Evolutionary conservation across 2,329 filamentous ascomycete species (phyloP).

Genomic region (Knoxdaviesia proteae): DNA sequence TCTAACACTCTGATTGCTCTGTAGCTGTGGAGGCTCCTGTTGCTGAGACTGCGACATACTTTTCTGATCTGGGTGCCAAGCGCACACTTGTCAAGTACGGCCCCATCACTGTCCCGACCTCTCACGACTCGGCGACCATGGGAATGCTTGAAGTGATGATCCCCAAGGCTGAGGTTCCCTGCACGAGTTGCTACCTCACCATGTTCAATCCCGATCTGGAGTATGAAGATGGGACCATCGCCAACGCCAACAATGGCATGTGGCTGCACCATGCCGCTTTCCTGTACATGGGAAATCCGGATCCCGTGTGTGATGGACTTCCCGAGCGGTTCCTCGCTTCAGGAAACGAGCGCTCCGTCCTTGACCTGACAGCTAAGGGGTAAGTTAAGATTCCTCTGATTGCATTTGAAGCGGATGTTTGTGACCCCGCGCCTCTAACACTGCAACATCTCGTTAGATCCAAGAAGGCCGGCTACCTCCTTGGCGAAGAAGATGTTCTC

Average conservation of each 20-base stretch:
- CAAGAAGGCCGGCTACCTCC: constrained; percentile 7
- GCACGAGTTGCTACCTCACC: constrained; percentile 10
- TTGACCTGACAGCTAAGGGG: constrained; percentile 7
- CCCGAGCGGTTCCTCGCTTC: constrained; percentile 5
- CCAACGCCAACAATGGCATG: constrained; percentile 12
- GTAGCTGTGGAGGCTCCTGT: no score
- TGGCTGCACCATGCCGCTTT: constrained; percentile 11
- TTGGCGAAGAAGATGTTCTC: constrained; percentile 5
- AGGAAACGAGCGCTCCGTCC: constrained; percentile 8
- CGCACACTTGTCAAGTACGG: constrained; percentile 7
- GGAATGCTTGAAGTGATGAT: constrained; percentile 6
- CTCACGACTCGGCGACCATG: constrained; percentile 2
- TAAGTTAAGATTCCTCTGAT: constrained; percentile 1
- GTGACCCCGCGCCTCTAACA: no score
- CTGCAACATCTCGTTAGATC: constrained; percentile 3
- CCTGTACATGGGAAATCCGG: not conserved
- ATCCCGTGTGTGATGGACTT: not conserved
- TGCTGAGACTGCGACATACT: constrained; percentile 3
- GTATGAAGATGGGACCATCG: constrained; percentile 10
- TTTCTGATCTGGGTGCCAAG: constrained; percentile 4
- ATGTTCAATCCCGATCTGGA: constrained; percentile 9
- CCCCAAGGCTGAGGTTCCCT: constrained; percentile 5
- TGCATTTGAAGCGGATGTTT: no score
- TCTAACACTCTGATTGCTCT: no score
- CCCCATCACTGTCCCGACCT: constrained; percentile 7